Percentiles rank a stretch among this genome's conserved stretches.
These are phyloP conservation scores for Blastobotrys robertii DNA, from an alignment of 805 yeast genomes.

Conservation along the genomic window DNA sequence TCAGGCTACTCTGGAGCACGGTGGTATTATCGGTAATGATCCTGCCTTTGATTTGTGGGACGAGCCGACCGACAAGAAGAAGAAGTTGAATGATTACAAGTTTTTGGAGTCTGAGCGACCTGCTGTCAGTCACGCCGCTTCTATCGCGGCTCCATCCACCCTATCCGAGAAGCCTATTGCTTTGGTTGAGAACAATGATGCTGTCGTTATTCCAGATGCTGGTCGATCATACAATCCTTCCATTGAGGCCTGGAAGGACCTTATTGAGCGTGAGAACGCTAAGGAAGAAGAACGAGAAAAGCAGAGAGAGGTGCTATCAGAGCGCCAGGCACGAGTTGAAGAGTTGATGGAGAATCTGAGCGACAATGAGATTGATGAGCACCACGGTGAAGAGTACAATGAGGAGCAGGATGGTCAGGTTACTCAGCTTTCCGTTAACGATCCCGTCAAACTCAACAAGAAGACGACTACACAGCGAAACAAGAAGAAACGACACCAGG, in stretches of 20 bases:
- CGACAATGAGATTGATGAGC: conserved; percentile 21
- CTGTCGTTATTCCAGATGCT: conserved; percentile 51
- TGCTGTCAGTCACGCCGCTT: conserved; percentile 21
- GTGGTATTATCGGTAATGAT: conserved; percentile 48
- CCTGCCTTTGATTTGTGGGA: conserved; percentile 65
- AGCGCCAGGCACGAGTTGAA: conserved; percentile 53
- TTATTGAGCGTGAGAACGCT: conserved; percentile 57
- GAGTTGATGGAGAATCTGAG: conserved; percentile 44
- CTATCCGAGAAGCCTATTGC: conserved; percentile 49
- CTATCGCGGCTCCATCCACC: conserved; percentile 27
- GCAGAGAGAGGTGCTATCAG: conserved; percentile 49
- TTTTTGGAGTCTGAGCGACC: conserved; percentile 15
- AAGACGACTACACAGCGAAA: conserved; percentile 77
- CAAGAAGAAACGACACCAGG: conserved; percentile 49
- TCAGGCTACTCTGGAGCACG: conserved; percentile 46
- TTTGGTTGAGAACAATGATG: conserved; percentile 24
- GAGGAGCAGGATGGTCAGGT: conserved; percentile 32
- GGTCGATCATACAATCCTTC: conserved; percentile 94
- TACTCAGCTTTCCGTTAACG: conserved; percentile 51
- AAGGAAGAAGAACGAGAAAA: conserved; percentile 61
- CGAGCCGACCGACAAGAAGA: conserved; percentile 20
- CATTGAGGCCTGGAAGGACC: conserved; percentile 65
- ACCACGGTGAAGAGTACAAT: conserved; percentile 18
- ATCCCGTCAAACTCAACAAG: conserved; percentile 54
- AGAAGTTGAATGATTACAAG: background rate